Percentiles rank a stretch among this genome's conserved stretches.
Conservation (phyloP, 768 basidiomycete species). For the Lentinula boryana region DNA sequence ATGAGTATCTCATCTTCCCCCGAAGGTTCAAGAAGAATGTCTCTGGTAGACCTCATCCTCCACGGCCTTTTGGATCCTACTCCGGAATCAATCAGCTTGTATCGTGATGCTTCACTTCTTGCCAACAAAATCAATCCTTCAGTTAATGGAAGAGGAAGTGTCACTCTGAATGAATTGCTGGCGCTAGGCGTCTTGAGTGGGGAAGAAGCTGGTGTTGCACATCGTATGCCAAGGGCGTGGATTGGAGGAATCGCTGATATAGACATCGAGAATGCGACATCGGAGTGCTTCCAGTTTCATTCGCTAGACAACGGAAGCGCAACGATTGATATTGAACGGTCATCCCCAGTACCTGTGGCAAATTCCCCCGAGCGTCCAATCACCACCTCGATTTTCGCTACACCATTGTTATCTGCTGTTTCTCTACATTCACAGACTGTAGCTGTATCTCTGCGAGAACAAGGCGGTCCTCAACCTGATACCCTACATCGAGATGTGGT, state of each 20-base stretch:
- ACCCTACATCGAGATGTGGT: not conserved
- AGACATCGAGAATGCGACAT: not conserved
- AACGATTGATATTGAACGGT: not conserved
- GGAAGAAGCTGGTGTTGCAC: not conserved
- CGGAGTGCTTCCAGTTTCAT: not conserved
- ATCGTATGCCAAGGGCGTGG: constrained; percentile 2
- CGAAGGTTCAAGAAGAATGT: not conserved
- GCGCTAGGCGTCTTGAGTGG: not conserved
- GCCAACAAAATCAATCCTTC: not conserved
- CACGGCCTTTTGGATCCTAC: not conserved
- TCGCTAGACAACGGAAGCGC: not conserved
- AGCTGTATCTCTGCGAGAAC: not conserved
- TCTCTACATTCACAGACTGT: not conserved
- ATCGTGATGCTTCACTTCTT: not conserved
- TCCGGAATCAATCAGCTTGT: not conserved
- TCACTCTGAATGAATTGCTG: not conserved
- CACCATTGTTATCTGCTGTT: not conserved
- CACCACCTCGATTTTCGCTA: not conserved
- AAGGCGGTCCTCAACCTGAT: not conserved
- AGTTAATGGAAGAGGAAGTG: not conserved
- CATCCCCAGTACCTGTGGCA: not conserved
- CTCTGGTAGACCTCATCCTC: constrained; percentile 1
- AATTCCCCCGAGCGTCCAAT: not conserved
- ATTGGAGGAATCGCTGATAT: constrained; percentile 1
- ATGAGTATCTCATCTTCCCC: not conserved